Evolutionary conservation across 2,329 filamentous ascomycete genomes (phyloP).

Genomic region (Dothistroma pini): DNA sequence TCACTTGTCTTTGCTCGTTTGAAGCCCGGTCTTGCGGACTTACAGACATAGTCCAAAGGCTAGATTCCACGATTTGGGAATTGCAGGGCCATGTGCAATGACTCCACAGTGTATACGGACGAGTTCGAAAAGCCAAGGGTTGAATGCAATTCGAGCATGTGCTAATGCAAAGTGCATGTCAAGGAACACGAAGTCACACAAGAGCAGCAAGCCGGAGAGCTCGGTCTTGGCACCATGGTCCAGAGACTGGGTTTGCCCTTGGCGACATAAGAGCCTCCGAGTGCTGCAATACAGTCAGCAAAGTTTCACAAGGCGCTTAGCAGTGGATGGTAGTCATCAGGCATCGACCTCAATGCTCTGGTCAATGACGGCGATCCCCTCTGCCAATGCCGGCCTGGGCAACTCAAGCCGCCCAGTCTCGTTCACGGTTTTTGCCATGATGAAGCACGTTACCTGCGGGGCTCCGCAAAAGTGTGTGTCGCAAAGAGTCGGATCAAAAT

Average conservation of each 20-base stretch:
- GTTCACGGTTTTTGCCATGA: not conserved
- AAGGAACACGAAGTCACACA: not conserved
- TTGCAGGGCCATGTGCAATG: too few relatives aligned
- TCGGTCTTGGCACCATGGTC: not conserved
- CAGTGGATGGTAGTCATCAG: not conserved
- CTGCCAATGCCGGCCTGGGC: not conserved
- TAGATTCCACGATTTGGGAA: too few relatives aligned
- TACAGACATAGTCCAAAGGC: too few relatives aligned
- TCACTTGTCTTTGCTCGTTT: too few relatives aligned
- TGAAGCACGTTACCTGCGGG: not conserved
- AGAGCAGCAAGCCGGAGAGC: not conserved
- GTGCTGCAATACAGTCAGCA: not conserved
- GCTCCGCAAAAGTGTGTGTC: not conserved
- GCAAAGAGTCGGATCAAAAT: not conserved
- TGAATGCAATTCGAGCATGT: not conserved
- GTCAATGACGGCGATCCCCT: not conserved
- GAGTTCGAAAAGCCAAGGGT: too few relatives aligned
- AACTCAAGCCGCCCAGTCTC: not conserved
- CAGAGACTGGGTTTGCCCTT: not conserved
- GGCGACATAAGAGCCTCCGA: not conserved
- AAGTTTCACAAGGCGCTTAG: not conserved
- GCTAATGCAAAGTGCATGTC: not conserved
- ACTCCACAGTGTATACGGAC: too few relatives aligned
- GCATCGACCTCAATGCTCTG: not conserved
- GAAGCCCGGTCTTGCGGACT: too few relatives aligned